Conservation (phyloP, 1,284 basidiomycete genomes). For the Bondarzewia mesenterica region DNA sequence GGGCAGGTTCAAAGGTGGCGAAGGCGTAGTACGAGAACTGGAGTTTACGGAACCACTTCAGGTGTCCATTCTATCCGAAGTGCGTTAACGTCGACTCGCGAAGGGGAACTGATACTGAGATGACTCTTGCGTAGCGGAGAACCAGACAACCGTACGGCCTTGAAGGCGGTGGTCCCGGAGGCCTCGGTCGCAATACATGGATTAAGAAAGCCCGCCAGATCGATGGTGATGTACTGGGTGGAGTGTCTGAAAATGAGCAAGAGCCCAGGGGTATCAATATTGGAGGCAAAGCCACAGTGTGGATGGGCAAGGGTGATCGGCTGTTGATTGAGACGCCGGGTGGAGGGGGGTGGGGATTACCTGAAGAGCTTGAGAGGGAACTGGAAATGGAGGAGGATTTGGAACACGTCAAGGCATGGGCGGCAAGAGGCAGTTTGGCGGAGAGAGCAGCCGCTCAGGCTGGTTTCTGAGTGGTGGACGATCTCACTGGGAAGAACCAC, state of each 20-base stretch:
- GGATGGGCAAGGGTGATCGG: conserved; percentile 80
- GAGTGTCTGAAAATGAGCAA: conserved; percentile 10
- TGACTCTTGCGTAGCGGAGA: conserved; percentile 46
- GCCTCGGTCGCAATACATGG: conserved; percentile 84
- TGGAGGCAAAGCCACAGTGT: conserved; percentile 85
- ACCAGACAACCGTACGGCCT: conserved; percentile 88
- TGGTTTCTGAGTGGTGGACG: conserved; percentile 33
- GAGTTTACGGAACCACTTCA: conserved; percentile 85
- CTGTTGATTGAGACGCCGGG: conserved; percentile 87
- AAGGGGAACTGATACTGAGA: background rate
- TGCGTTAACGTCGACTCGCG: conserved; percentile 12
- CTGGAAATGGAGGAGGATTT: conserved; percentile 17
- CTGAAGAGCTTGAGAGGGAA: conserved; percentile 26
- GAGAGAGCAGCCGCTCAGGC: conserved; percentile 66
- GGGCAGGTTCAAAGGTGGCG: conserved; percentile 78
- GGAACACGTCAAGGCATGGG: conserved; percentile 47
- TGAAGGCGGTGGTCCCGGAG: conserved; percentile 76
- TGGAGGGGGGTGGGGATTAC: conserved; percentile 82
- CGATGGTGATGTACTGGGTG: conserved; percentile 52
- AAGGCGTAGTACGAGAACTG: conserved; percentile 83
- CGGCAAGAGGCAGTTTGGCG: conserved; percentile 65
- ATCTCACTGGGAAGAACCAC: background rate
- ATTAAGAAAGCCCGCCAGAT: conserved; percentile 66
- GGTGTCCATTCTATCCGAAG: conserved; percentile 82
- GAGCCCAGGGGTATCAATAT: conserved; percentile 72